Evolutionary conservation across 257 asterid species (phyloP).

Genomic region (Leonotis leonurus): DNA sequence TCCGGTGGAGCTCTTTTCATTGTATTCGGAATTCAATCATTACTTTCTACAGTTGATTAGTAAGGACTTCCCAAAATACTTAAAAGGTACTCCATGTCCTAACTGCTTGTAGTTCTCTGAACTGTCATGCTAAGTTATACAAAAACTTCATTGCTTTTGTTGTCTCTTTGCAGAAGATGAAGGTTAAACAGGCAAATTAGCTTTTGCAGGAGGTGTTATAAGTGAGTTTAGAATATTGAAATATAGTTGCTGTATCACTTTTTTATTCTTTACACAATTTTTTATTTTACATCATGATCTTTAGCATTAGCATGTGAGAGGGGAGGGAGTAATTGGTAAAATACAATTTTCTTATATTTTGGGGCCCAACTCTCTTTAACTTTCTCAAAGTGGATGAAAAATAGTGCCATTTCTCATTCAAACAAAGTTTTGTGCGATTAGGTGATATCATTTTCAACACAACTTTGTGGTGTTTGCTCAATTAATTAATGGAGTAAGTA

Average conservation of each 20-base stretch:
- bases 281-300: too few species aligned
- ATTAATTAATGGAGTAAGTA: too few species aligned
- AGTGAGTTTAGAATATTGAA: constrained; percentile 2
- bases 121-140: background rate
- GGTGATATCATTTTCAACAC: background rate
- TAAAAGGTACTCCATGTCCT: constrained; percentile 28
- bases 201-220: constrained; percentile 4
- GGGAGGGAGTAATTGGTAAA: too few species aligned
- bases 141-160: constrained; percentile 10
- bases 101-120: constrained; percentile 6
- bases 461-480: background rate
- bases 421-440: background rate
- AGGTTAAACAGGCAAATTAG: constrained; percentile 3
- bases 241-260: too few species aligned
- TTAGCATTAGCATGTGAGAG: too few species aligned
- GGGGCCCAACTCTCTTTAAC: background rate
- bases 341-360: background rate
- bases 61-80: constrained; percentile 22
- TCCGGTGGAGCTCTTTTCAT: constrained; percentile 90
- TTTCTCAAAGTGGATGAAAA: background rate
- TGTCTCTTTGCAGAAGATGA: constrained; percentile 20
- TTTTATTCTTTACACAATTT: too few species aligned
- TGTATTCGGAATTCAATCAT: constrained; percentile 87
- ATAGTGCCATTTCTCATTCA: background rate
- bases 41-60: constrained; percentile 59